Percentiles rank a stretch among this genome's conserved stretches.
Evolutionary conservation across 1,139 yeast genomes (phyloP).

Genomic region (Arxiozyma slooffiae): DNA sequence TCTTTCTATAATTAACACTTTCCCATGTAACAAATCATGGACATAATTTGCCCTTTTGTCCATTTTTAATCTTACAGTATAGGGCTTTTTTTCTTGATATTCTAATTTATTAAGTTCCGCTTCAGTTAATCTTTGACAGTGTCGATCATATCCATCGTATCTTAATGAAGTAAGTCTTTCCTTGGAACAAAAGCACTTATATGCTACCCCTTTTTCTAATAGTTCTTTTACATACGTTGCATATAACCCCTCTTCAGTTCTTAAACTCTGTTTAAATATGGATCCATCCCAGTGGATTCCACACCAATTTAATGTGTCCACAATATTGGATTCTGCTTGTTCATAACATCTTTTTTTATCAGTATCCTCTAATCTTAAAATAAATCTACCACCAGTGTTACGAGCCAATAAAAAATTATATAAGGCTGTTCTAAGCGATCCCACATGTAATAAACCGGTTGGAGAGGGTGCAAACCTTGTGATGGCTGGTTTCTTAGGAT

Average conservation of each 20-base stretch:
- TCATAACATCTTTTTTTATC: constrained; percentile 67
- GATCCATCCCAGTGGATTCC: constrained; percentile 74
- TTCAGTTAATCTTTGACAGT: constrained; percentile 43
- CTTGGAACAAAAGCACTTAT: constrained; percentile 76
- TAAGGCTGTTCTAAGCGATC: constrained; percentile 85
- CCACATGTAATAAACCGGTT: constrained; percentile 84
- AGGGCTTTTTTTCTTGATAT: constrained; percentile 30
- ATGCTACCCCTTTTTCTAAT: constrained; percentile 61
- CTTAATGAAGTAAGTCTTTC: constrained; percentile 62
- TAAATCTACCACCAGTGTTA: constrained; percentile 68
- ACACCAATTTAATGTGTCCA: constrained; percentile 70
- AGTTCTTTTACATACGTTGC: constrained; percentile 45
- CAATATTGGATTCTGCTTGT: constrained; percentile 78
- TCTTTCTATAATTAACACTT: constrained; percentile 58
- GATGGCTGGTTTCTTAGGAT: constrained; percentile 54
- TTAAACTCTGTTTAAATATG: constrained; percentile 74
- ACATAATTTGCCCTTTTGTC: constrained; percentile 63
- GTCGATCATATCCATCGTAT: constrained; percentile 80
- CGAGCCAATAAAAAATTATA: constrained; percentile 79
- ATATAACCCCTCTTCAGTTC: constrained; percentile 50
- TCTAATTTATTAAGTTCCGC: constrained; percentile 36
- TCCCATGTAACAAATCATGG: constrained; percentile 68
- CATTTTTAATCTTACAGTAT: constrained; percentile 52
- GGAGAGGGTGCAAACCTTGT: constrained; percentile 98
- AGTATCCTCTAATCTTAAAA: constrained; percentile 83